A percentile compares a stretch with the other conserved stretches of the same genome.
phyloP scores from a whole-genome alignment of 2,329 filamentous ascomycete genomes.

The Myriosclerotinia duriaeana region DNA sequence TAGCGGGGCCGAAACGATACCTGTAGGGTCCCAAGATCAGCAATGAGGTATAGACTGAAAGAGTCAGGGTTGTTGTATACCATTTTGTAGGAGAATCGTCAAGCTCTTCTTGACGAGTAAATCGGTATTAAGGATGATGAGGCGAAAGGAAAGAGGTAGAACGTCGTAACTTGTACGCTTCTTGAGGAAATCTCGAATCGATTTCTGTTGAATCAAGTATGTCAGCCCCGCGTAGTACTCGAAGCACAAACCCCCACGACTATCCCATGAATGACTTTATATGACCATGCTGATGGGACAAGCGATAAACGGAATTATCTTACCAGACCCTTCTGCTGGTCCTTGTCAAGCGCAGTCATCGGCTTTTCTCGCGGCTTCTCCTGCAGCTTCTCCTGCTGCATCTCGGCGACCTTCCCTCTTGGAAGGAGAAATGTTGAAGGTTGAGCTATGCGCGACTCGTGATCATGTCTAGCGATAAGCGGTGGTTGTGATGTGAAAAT shows the following conservation, averaged over 20 bases:
- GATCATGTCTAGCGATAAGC: constrained; percentile 37
- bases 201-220: constrained; percentile 57
- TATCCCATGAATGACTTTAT: constrained; percentile 16
- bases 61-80: constrained; percentile 48
- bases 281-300: background rate
- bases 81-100: constrained; percentile 93
- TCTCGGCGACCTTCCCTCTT: constrained; percentile 24
- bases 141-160: constrained; percentile 88
- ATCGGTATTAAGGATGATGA: constrained; percentile 93
- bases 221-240: constrained; percentile 36
- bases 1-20: constrained; percentile 93
- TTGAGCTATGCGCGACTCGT: constrained; percentile 41
- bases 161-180: constrained; percentile 98
- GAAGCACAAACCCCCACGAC: constrained; percentile 20
- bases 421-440: constrained; percentile 42
- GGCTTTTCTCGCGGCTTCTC: constrained; percentile 67
- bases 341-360: constrained; percentile 66
- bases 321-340: constrained; percentile 77
- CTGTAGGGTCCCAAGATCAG: constrained; percentile 48
- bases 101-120: constrained; percentile 96
- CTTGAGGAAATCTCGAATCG: constrained; percentile 93
- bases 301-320: constrained; percentile 42
- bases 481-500: constrained; percentile 33
- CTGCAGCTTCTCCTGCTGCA: constrained; percentile 44
- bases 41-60: background rate